Percentiles rank a stretch among this genome's conserved stretches.
Evolutionary conservation across 495 filamentous ascomycete species (phyloP).

Genomic region (Hypoxylon intermedium): DNA sequence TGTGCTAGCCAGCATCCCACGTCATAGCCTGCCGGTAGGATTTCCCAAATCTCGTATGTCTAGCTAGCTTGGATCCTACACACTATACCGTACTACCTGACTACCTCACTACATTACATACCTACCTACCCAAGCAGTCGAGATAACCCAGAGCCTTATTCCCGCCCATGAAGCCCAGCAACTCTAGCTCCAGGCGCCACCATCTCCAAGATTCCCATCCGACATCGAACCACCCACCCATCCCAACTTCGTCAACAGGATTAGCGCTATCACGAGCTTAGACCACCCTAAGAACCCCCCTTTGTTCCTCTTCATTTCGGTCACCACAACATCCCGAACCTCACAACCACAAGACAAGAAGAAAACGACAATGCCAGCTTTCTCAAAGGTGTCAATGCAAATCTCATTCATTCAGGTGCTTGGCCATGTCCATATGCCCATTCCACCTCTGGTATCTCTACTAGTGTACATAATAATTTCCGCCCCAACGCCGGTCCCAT

Average conservation of each 20-base stretch:
- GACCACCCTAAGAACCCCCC: no score
- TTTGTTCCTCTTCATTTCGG: no score
- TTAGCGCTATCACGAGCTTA: no score
- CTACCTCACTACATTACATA: no score
- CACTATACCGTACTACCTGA: no score
- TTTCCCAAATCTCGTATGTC: not conserved
- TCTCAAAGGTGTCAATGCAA: slow-evolving; percentile 8
- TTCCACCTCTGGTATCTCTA: slow-evolving; percentile 33
- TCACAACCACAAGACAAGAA: not conserved
- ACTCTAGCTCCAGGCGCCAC: no score
- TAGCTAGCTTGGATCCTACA: not conserved
- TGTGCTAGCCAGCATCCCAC: not conserved
- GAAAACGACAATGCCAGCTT: not conserved
- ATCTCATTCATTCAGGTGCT: slow-evolving; percentile 21
- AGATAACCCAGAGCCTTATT: no score
- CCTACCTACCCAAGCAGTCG: no score
- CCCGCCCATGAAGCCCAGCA: no score
- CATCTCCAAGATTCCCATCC: no score
- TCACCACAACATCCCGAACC: not conserved
- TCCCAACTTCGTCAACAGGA: no score
- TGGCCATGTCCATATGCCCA: slow-evolving; percentile 28
- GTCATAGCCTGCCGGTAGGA: not conserved
- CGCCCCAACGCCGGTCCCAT: slow-evolving; percentile 37
- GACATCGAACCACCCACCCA: no score
- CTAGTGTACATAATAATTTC: slow-evolving; percentile 32